Evolutionary conservation across 305 asterid species (phyloP).

Genomic region (Stenogyne calaminthoides): DNA sequence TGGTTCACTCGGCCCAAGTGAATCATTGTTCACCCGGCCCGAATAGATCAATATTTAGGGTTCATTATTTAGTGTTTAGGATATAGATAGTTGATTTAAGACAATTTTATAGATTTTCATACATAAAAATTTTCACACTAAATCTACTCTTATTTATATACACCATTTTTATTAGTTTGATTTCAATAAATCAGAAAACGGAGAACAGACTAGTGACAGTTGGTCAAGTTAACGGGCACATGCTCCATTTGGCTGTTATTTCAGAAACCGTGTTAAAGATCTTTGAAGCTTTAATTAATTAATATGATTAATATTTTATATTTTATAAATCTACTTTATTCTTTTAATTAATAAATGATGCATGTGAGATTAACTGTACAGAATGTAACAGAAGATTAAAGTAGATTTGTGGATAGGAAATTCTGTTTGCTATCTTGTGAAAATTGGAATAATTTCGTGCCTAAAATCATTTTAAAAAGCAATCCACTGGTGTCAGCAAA

Average conservation of each 20-base stretch:
- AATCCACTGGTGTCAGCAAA: background rate
- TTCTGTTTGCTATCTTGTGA: background rate
- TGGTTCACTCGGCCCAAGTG: too few relatives aligned
- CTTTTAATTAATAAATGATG: background rate
- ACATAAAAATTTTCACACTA: too few relatives aligned
- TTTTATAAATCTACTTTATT: background rate
- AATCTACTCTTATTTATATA: too few relatives aligned
- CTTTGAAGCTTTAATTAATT: background rate
- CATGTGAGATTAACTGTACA: background rate
- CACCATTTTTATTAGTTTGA: background rate
- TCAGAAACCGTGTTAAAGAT: background rate
- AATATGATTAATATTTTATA: background rate
- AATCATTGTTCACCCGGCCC: too few relatives aligned
- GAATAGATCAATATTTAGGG: too few relatives aligned
- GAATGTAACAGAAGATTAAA: background rate
- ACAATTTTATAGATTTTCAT: too few relatives aligned
- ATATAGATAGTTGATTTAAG: too few relatives aligned
- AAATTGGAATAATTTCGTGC: background rate
- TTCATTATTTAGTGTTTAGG: too few relatives aligned
- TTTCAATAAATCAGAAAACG: background rate
- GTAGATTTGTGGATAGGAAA: background rate
- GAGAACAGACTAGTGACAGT: background rate
- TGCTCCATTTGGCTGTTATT: constrained; percentile 6
- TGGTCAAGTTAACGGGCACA: background rate
- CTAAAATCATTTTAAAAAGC: background rate